Conservation (phyloP, 2,329 filamentous ascomycete genomes). For the Colletotrichum tropicicola region DNA sequence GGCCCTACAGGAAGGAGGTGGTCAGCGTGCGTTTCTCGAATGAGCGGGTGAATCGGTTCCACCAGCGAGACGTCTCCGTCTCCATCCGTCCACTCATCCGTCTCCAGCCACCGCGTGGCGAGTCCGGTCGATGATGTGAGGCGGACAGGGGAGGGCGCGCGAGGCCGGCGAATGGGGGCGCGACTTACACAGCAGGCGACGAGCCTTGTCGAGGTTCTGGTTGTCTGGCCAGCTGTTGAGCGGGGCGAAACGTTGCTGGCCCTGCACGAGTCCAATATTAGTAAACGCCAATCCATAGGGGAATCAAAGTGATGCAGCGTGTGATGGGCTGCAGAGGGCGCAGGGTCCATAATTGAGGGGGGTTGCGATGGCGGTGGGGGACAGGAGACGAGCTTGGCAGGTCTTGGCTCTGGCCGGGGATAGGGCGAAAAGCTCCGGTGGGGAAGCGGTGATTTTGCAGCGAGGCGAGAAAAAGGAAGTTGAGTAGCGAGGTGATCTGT, state of each 20-base stretch:
- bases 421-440: slow-evolving; percentile 18
- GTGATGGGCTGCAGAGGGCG: slow-evolving; percentile 7
- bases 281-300: slow-evolving; percentile 11
- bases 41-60: background rate
- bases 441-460: background rate
- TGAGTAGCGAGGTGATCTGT: background rate
- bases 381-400: background rate
- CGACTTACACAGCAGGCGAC: slow-evolving; percentile 66
- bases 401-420: slow-evolving; percentile 12
- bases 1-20: slow-evolving; percentile 46
- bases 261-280: slow-evolving; percentile 42
- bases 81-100: background rate
- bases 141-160: background rate
- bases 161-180: background rate
- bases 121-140: background rate
- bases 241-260: slow-evolving; percentile 82
- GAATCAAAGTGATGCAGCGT: slow-evolving; percentile 2
- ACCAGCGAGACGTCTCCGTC: slow-evolving; percentile 3
- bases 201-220: slow-evolving; percentile 80
- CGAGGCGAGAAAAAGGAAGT: background rate
- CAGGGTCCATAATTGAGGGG: slow-evolving; percentile 3
- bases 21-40: background rate
- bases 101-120: slow-evolving; percentile 2
- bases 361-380: slow-evolving; percentile 7
- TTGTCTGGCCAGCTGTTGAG: slow-evolving; percentile 88